phyloP scores from a whole-genome alignment of 495 filamentous ascomycete species.

The Margaritispora aquatica region DNA sequence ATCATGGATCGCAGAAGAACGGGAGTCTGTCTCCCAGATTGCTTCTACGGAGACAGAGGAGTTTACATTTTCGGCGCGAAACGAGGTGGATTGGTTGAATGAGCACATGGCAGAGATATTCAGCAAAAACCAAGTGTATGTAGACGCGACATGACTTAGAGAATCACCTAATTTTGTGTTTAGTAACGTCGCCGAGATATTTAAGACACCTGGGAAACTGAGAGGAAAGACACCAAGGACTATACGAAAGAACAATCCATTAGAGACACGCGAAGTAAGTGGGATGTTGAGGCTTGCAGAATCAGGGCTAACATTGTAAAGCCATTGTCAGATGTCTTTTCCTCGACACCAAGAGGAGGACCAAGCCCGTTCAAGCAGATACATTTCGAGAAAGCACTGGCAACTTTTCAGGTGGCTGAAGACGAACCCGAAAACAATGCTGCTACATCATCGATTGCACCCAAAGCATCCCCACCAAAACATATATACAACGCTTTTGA shows the following conservation, averaged over 20 bases:
- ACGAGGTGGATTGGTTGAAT: slow-evolving; percentile 93
- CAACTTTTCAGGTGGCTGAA: slow-evolving; percentile 25
- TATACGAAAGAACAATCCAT: slow-evolving; percentile 57
- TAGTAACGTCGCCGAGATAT: slow-evolving; percentile 75
- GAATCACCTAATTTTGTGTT: slow-evolving; percentile 32
- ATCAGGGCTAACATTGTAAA: slow-evolving; percentile 32
- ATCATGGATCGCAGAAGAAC: slow-evolving; percentile 48
- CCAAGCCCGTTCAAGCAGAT: slow-evolving; percentile 38
- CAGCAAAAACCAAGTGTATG: slow-evolving; percentile 63
- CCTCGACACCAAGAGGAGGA: slow-evolving; percentile 37
- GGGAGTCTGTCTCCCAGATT: slow-evolving; percentile 40
- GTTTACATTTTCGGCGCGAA: slow-evolving; percentile 78
- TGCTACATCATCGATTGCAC: not conserved
- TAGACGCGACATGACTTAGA: slow-evolving; percentile 41
- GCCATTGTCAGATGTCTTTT: slow-evolving; percentile 82
- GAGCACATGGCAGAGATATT: slow-evolving; percentile 97
- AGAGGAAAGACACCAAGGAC: slow-evolving; percentile 91
- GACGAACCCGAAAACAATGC: slow-evolving; percentile 10
- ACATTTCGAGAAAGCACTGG: slow-evolving; percentile 20
- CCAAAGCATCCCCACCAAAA: slow-evolving; percentile 8
- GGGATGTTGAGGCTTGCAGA: not conserved
- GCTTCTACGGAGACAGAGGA: slow-evolving; percentile 70
- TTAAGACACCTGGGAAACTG: slow-evolving; percentile 94
- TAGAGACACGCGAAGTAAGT: slow-evolving; percentile 64
- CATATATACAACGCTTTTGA: slow-evolving; percentile 39